These are phyloP conservation scores for Penicillium paradoxum DNA, from an alignment of 495 filamentous ascomycete genomes.

Conservation along the genomic window DNA sequence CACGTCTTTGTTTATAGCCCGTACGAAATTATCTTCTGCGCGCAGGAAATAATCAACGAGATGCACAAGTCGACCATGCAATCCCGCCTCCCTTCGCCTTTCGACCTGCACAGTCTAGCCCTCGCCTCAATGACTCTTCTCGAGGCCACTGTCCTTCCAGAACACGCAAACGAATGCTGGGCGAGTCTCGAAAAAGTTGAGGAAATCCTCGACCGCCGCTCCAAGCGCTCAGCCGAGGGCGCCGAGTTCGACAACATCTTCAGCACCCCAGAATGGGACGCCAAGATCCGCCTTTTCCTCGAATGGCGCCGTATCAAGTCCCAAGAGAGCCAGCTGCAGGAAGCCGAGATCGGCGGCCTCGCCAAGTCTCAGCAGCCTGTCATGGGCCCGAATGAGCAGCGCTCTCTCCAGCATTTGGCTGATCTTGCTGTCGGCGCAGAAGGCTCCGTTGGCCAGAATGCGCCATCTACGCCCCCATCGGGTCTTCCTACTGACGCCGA, in stretches of 20 bases:
- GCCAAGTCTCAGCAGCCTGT: constrained; percentile 30
- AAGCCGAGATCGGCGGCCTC: constrained; percentile 21
- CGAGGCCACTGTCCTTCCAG: constrained; percentile 54
- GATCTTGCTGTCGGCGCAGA: constrained; percentile 55
- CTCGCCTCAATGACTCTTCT: constrained; percentile 64
- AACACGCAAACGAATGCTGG: constrained; percentile 41
- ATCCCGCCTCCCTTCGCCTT: constrained; percentile 43
- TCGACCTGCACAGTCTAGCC: constrained; percentile 69
- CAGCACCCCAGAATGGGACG: constrained; percentile 38
- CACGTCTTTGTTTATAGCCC: constrained; percentile 53
- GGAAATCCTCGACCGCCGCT: constrained; percentile 40
- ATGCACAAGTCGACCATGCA: constrained; percentile 50
- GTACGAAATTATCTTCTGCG: constrained; percentile 57
- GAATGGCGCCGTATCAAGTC: constrained; percentile 41
- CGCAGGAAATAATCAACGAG: constrained; percentile 53
- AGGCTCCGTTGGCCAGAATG: constrained; percentile 35
- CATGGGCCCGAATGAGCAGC: constrained; percentile 45
- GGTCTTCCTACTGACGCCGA: constrained; percentile 27
- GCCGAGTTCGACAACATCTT: constrained; percentile 39
- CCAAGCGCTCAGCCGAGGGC: constrained; percentile 20
- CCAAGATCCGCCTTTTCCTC: constrained; percentile 44
- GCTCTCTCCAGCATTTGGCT: constrained; percentile 58
- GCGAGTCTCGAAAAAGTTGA: constrained; percentile 41
- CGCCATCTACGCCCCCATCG: constrained; percentile 31
- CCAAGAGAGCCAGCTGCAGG: constrained; percentile 37